Conservation (phyloP, 2,329 filamentous ascomycete species). For the Aspergillus fijiensis region DNA sequence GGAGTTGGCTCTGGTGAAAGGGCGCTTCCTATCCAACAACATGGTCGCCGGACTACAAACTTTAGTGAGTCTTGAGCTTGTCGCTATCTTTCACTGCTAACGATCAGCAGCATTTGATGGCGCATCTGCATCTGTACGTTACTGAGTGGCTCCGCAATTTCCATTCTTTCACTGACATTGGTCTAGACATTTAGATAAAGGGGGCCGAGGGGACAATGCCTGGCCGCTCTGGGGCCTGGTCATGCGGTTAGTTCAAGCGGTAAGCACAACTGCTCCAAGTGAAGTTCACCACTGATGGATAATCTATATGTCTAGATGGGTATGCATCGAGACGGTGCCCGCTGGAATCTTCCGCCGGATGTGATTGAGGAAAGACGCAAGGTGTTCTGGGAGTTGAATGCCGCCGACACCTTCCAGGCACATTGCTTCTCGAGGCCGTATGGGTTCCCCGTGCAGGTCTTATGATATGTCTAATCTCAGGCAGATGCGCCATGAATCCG, state of each 20-base stretch:
- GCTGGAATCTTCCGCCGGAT: slow-evolving; percentile 1
- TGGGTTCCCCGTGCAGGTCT: neutral
- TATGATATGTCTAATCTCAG: neutral
- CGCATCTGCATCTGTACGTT: slow-evolving; percentile 1
- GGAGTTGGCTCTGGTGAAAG: slow-evolving; percentile 1
- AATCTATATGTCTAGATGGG: neutral
- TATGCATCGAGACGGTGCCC: slow-evolving; percentile 3
- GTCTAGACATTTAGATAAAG: slow-evolving; percentile 1
- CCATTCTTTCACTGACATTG: neutral
- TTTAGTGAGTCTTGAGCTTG: neutral
- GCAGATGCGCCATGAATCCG: slow-evolving; percentile 4
- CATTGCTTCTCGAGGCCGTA: slow-evolving; percentile 6
- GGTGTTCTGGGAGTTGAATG: slow-evolving; percentile 4
- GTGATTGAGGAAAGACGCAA: slow-evolving; percentile 6
- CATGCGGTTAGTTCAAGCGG: slow-evolving; percentile 6
- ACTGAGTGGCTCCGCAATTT: neutral
- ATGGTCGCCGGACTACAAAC: slow-evolving; percentile 1
- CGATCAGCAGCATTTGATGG: slow-evolving; percentile 5
- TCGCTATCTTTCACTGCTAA: neutral
- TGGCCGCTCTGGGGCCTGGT: slow-evolving; percentile 4
- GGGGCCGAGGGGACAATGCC: slow-evolving; percentile 2
- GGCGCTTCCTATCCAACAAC: slow-evolving; percentile 1
- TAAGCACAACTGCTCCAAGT: neutral
- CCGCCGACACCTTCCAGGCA: slow-evolving; percentile 2
- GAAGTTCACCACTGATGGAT: neutral